Evolutionary conservation across 2,329 filamentous ascomycete genomes (phyloP), one percentile per base, ranked within the genome.

Genomic region (Colletotrichum orbiculare): DNA sequence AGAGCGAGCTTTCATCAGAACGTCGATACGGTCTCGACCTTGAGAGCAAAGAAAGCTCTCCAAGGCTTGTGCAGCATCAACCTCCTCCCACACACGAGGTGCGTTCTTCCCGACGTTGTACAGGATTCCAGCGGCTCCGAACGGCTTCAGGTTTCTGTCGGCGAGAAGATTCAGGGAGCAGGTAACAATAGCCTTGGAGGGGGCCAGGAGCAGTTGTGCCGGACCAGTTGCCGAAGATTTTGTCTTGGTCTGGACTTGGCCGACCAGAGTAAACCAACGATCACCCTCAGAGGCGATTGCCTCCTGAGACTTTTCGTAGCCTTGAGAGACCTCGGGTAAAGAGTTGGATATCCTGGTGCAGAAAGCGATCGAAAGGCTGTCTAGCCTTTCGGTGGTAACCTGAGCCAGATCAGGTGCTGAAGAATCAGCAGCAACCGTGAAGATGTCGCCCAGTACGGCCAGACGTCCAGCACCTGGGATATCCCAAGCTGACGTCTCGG

Each of bases 311-410:
- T 83, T 83, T 34, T 86, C 83, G 69, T 92, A 92, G 15, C 93
- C 91, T 67, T 90, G 90, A 0, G 93, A 94, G 60, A 95, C 89
- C 73, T 95, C 93, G 1, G 94, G 93, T 6, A 92, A 84, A 0
- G 93, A 96, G 6, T 87, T 86, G 58, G 89, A 89, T 61, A 97
- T 88, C 42, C 86, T 84, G 38, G 87, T 81, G 34, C 89, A 81
- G n/a, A 97, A 78, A 0, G 82, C 75, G 1, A 85, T 79, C 0
- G 87, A 85, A n/a, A 93, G 76, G 2, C 80, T 80, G 2, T 81
- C 75, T 92, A 92, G 96, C 68, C 89, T 81, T 3, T 81, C 75
- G 13, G 80, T 74, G 0, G 92, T 79, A 1, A 85, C 79, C 3
- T 79, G 70, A 0, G 83, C 75, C 4, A 89, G 69, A 2, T 82